Evolutionary conservation across 192 early-diverging fungal genomes (phyloP), one percentile per base, ranked within the genome.

Genomic region (Linderina pennispora): DNA sequence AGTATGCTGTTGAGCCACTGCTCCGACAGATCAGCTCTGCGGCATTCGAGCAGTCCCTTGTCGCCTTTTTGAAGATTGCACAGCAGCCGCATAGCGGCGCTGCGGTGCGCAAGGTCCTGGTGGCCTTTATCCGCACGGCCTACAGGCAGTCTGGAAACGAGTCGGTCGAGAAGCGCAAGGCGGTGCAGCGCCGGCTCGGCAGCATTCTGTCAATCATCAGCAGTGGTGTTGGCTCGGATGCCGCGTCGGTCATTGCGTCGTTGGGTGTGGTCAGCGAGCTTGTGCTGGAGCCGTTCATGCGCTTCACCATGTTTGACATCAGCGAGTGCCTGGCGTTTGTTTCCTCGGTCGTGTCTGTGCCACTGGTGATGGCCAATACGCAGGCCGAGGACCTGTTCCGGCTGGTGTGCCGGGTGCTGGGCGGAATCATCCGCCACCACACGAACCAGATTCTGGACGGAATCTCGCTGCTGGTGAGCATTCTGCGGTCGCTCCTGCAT

Each of bases 231-330:
- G 15, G 42, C 38, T 37, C 28, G 10, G 15, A 28, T 31, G 6
- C 11, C 14, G 31, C 23, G 44, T 13, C 31, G n/a, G 16, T 18
- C 18, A 14, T 45, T 31, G 15, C 39, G 18, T 42, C 43, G n/a
- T 43, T 70, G 28, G 26, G 17, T 15, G 19, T 48, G 4, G 50
- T 50, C 9, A 50, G 45, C 32, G 66, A 62, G 32, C 34, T 63
- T 14, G 50, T 53, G 13, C 47, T 50, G 4, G 60, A 55, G 20
- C 47, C 60, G 2, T 40, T 40, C 4, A 50, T 63, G 37, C 55
- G 61, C 8, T 55, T 62, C 21, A 44, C 60, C n/a, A 55, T 58
- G 47, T 50, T 49, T 40, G 60, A 71, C 25, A 40, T 55, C 8
- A 26, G 55, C 48, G 60, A 63, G 23, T 18, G 18, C 21, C 18